These are phyloP conservation scores for Lentinula raphanica DNA, from an alignment of 768 basidiomycete species.

Conservation along the genomic window DNA sequence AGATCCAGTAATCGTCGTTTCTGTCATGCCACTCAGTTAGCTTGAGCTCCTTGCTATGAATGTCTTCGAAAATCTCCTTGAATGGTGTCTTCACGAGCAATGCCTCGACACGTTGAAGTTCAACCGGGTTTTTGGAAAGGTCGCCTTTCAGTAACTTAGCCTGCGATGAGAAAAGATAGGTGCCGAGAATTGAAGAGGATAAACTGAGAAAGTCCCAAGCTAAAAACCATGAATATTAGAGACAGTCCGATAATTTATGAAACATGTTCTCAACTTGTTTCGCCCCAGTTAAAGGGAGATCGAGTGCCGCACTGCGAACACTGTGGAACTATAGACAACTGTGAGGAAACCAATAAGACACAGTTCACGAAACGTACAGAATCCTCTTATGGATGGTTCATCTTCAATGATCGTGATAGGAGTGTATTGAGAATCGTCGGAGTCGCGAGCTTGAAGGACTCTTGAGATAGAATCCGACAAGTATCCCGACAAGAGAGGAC, in stretches of 20 bases:
- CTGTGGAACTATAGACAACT: neutral
- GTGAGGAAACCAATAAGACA: neutral
- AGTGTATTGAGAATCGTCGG: neutral
- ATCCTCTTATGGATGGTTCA: no score
- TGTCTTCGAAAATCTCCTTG: constrained; percentile 5
- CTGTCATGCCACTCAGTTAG: neutral
- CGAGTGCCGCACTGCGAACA: neutral
- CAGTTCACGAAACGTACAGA: neutral
- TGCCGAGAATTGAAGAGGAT: neutral
- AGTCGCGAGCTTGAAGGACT: neutral
- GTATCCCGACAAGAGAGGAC: neutral
- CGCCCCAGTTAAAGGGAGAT: neutral
- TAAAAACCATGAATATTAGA: neutral
- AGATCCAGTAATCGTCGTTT: constrained; percentile 11
- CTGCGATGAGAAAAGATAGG: neutral
- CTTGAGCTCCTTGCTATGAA: constrained; percentile 6
- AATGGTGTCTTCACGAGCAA: constrained; percentile 2
- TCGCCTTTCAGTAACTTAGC: neutral
- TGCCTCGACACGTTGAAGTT: neutral
- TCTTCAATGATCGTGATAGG: neutral
- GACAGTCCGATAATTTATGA: neutral
- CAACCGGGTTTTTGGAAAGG: neutral
- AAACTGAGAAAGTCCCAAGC: constrained; percentile 5
- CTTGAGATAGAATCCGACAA: neutral
- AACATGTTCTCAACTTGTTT: neutral